These are phyloP conservation scores for Diplodia corticola DNA, from an alignment of 2,329 filamentous ascomycete genomes.

Conservation along the genomic window DNA sequence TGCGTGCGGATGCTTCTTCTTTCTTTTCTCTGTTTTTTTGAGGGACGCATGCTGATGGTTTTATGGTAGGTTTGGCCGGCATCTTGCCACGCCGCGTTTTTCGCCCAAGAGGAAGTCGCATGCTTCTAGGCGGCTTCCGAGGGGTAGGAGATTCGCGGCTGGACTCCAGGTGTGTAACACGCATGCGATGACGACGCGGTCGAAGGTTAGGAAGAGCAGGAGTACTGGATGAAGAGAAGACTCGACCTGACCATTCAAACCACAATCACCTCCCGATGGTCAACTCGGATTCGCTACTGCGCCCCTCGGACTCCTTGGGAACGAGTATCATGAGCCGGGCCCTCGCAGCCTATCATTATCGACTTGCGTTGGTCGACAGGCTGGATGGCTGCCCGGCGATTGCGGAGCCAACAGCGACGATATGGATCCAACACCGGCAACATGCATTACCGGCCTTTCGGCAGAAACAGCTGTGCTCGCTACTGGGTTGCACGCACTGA, in stretches of 20 bases:
- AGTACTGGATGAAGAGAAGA: neutral
- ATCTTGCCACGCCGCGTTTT: neutral
- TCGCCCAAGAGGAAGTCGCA: neutral
- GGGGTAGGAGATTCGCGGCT: neutral
- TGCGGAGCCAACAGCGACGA: neutral
- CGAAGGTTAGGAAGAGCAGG: neutral
- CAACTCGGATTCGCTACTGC: neutral
- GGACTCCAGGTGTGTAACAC: neutral
- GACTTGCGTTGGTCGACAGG: neutral
- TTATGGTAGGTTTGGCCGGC: neutral
- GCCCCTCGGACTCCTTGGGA: neutral
- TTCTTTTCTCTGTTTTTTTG: neutral
- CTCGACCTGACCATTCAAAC: neutral
- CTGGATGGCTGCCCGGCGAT: neutral
- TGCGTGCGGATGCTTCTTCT: no score
- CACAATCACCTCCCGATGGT: neutral
- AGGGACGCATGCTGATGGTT: neutral
- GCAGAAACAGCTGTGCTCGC: neutral
- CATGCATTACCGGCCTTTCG: neutral
- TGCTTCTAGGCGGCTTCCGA: neutral
- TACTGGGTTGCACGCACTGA: neutral
- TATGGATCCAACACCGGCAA: neutral
- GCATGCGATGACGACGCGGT: constrained; percentile 12
- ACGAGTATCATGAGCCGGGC: neutral
- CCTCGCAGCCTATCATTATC: no score